phyloP scores from a whole-genome alignment of 1,139 yeast genomes.

The Sugiyamaella novakii region DNA sequence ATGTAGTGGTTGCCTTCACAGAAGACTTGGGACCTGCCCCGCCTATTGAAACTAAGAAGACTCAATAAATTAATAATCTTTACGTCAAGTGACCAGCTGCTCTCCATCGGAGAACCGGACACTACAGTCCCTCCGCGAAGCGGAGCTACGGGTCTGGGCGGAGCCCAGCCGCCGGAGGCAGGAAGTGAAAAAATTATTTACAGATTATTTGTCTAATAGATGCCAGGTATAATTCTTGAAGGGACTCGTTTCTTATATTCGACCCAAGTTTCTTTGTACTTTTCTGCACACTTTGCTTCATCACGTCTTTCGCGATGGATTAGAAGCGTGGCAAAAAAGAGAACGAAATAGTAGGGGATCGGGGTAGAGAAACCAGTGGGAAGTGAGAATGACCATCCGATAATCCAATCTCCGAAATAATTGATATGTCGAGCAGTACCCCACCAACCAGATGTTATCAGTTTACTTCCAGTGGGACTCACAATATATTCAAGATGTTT shows the following conservation, averaged over 20 bases:
- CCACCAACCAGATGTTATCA: constrained; percentile 97
- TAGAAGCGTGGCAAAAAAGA: constrained; percentile 78
- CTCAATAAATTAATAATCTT: too few relatives aligned
- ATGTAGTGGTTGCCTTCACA: constrained; percentile 80
- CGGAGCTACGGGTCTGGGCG: constrained; percentile 10
- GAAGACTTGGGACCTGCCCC: constrained; percentile 59
- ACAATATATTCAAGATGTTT: constrained; percentile 64
- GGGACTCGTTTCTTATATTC: constrained; percentile 81
- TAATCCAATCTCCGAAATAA: constrained; percentile 93
- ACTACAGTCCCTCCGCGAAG: constrained; percentile 4
- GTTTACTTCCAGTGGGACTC: constrained; percentile 76
- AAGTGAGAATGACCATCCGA: constrained; percentile 90
- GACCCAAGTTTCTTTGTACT: constrained; percentile 85
- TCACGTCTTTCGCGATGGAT: constrained; percentile 90
- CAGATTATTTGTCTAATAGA: constrained; percentile 55
- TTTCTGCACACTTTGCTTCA: constrained; percentile 83
- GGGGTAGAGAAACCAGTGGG: constrained; percentile 84
- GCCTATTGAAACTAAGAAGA: constrained; percentile 44
- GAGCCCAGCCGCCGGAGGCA: constrained; percentile 15
- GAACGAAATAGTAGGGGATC: constrained; percentile 81
- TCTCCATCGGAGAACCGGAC: too few relatives aligned
- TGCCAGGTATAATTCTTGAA: constrained; percentile 84
- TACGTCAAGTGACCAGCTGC: too few relatives aligned
- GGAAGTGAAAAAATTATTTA: neutral
- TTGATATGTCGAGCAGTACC: constrained; percentile 87